phyloP scores from a whole-genome alignment of 2,329 filamentous ascomycete species.

The Neopestalotiopsis clavispora region DNA sequence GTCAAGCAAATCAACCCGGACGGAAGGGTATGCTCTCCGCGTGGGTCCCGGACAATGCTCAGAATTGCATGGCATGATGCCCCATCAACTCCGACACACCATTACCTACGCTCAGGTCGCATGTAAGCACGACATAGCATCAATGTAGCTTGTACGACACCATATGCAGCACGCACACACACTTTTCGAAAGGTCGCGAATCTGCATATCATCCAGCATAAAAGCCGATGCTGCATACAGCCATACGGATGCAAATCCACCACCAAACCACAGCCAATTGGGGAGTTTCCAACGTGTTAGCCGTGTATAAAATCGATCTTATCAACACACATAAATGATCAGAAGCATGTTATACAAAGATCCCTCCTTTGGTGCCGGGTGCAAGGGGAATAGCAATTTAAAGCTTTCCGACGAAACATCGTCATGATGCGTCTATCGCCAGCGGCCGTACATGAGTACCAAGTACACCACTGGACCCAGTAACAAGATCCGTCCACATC shows the following conservation, averaged over 20 bases:
- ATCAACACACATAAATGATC: not conserved
- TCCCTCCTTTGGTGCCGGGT: not conserved
- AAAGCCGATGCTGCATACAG: not conserved
- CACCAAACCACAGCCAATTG: not conserved
- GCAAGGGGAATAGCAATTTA: not conserved
- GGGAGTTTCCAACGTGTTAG: not conserved
- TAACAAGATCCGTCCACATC: not conserved
- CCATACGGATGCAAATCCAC: conserved; percentile 9
- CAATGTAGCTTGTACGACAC: not conserved
- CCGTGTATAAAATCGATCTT: not conserved
- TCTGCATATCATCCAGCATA: conserved; percentile 10
- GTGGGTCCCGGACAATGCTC: not conserved
- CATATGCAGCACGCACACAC: not conserved
- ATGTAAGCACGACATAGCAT: not conserved
- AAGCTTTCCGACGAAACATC: not conserved
- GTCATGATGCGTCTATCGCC: not conserved
- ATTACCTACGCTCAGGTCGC: not conserved
- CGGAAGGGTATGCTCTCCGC: not conserved
- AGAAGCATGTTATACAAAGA: not conserved
- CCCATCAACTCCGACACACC: not conserved
- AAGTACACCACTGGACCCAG: not conserved
- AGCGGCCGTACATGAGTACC: not conserved
- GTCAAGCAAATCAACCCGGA: not conserved
- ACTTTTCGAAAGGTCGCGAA: conserved; percentile 3
- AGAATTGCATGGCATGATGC: not conserved